Base-by-base conservation (phyloP, 768 basidiomycete species). In the Russula ochroleuca region DNA sequence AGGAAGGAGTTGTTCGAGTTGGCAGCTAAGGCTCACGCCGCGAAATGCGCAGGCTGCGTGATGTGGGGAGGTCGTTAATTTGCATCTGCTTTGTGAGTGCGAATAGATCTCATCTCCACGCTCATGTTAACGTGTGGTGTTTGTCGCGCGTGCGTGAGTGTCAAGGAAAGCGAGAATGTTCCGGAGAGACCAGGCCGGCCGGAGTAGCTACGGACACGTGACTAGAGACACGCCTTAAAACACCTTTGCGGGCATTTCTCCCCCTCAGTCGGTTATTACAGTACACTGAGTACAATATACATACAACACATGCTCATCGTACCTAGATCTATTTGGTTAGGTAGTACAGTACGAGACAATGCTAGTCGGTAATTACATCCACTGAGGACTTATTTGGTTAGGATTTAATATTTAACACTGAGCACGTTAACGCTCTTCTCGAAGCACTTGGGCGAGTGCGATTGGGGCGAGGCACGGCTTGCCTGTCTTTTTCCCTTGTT, bases 351-450 rank as follows among this genome's bases (percentile, higher is more conserved):
- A n/a, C n/a, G n/a, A n/a, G n/a, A n/a, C n/a, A n/a, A n/a, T n/a
- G n/a, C n/a, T n/a, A n/a, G n/a, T n/a, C n/a, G n/a, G n/a, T n/a
- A n/a, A n/a, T n/a, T n/a, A n/a, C n/a, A n/a, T n/a, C n/a, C n/a
- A n/a, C n/a, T n/a, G n/a, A n/a, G n/a, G n/a, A n/a, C n/a, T n/a
- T n/a, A n/a, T n/a, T n/a, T n/a, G n/a, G n/a, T n/a, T n/a, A n/a
- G n/a, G n/a, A n/a, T n/a, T n/a, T n/a, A n/a, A n/a, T n/a, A n/a
- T n/a, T n/a, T n/a, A n/a, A n/a, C n/a, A n/a, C 77, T 98, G 68
- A 94, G 92, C 72, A 98, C 95, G 17, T 93, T 90, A 57, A 88
- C 92, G 6, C 79, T 98, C 35, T 90, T 88, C 69, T 92, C 89
- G n/a, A 86, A 86, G 64, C 87, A 90, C 73, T 85, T 98, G 70